Conservation (phyloP, 106 monocot genomes). For the Gastrodia elata region DNA sequence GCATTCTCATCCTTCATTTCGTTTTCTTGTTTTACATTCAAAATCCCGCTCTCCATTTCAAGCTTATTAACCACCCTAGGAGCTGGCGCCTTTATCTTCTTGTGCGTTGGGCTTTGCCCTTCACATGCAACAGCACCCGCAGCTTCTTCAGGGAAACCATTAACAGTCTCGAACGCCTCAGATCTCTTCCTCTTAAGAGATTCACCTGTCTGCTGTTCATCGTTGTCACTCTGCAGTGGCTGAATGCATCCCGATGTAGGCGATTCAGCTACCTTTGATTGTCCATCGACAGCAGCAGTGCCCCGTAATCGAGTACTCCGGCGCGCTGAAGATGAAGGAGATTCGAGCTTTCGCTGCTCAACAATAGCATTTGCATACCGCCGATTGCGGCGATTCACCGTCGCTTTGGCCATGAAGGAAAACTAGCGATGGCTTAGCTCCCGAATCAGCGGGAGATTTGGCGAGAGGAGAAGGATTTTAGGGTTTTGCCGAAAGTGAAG, state of each 20-base stretch:
- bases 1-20: neutral
- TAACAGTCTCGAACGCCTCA: neutral
- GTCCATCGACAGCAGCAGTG: neutral
- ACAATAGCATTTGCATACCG: neutral
- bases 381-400: neutral
- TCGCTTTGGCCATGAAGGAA: neutral
- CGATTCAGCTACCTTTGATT: neutral
- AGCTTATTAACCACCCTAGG: neutral
- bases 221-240: neutral
- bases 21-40: neutral
- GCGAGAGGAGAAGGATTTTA: neutral
- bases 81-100: neutral
- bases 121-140: neutral
- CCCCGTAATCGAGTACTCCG: neutral
- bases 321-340: neutral
- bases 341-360: neutral
- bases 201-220: neutral
- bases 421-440: neutral
- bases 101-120: conserved; percentile 1
- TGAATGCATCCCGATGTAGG: neutral
- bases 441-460: neutral
- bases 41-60: neutral
- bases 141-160: neutral
- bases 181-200: neutral
- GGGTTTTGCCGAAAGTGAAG: neutral